Conservation (phyloP, 495 filamentous ascomycete genomes). For the Penicillium ucsense region DNA sequence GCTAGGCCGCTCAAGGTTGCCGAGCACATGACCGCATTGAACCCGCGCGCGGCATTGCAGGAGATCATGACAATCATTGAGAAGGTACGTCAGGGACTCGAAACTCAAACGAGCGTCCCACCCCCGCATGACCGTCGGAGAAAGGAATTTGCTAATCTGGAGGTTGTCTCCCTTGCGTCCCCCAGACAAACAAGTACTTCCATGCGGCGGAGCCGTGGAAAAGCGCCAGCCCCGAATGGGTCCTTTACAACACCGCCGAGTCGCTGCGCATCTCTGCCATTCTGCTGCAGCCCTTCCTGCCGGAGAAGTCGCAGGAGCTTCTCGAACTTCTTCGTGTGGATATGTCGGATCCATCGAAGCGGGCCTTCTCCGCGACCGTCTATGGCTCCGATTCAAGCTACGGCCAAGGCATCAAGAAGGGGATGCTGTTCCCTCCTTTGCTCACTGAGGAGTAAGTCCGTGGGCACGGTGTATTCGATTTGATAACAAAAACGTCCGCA, state of each 20-base stretch:
- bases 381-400: constrained; percentile 56
- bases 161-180: constrained; percentile 1
- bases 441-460: constrained; percentile 32
- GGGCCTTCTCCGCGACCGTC: constrained; percentile 47
- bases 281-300: constrained; percentile 85
- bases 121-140: constrained; percentile 6
- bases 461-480: constrained; percentile 15
- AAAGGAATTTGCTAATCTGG: background rate
- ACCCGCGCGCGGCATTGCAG: constrained; percentile 55
- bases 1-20: constrained; percentile 32
- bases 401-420: constrained; percentile 45
- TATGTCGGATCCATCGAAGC: constrained; percentile 28
- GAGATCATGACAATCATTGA: constrained; percentile 54
- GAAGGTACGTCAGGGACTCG: constrained; percentile 25
- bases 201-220: constrained; percentile 50
- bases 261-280: constrained; percentile 74
- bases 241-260: constrained; percentile 65
- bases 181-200: constrained; percentile 65
- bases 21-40: constrained; percentile 51
- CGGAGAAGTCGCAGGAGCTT: constrained; percentile 61
- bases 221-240: constrained; percentile 33
- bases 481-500: constrained; percentile 21
- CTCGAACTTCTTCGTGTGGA: constrained; percentile 71
- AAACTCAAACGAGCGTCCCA: background rate
- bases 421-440: constrained; percentile 47